Evolutionary conservation across 2,329 filamentous ascomycete genomes (phyloP), one percentile per base, ranked within the genome.

Genomic region (Cryoendolithus antarcticus): DNA sequence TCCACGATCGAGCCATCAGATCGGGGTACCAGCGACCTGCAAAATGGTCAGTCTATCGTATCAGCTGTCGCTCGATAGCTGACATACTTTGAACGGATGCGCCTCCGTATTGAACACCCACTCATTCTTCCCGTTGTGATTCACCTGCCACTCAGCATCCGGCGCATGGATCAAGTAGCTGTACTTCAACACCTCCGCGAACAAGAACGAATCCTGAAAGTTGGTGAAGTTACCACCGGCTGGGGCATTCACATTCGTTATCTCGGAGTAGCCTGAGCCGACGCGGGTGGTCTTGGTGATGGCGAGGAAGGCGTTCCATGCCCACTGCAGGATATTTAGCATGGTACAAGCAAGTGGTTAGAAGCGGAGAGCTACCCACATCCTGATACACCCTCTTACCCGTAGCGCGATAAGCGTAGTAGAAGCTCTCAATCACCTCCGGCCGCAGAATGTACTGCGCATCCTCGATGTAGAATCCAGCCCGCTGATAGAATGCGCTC

Each of bases 161-260:
- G 35, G 30, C 6, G 43, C 34, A 31, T 41, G 38, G 15, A 43
- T 43, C 28, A 45, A 32, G 33, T 45, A 39, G 8, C 33, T 41
- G 72, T 93, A 93, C 69, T 93, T 93, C 59, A 93, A 57, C 45
- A 86, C 81, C 65, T 93, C 86, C 0, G 86, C 85, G 58, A 93
- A 86, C 66, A 82, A 79, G 64, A 91, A 93, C 52, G 81, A 88
- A 63, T 93, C 84, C 68, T 89, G 82, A 57, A 80, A 79, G 57
- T 93, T 75, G 32, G 61, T 59, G 43, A 71, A 75, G 0, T 62
- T 60, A 1, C 81, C 82, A 7, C 82, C 83, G 24, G 66, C 67
- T 3, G 54, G 50, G 3, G 61, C 62, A 48, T 82, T 84, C 34
- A 93, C 82, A 55, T 93, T 60, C 0, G 51, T 57, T 40, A 93